Conservation (phyloP, 2,329 filamentous ascomycete genomes). For the Monosporascus sp. region DNA sequence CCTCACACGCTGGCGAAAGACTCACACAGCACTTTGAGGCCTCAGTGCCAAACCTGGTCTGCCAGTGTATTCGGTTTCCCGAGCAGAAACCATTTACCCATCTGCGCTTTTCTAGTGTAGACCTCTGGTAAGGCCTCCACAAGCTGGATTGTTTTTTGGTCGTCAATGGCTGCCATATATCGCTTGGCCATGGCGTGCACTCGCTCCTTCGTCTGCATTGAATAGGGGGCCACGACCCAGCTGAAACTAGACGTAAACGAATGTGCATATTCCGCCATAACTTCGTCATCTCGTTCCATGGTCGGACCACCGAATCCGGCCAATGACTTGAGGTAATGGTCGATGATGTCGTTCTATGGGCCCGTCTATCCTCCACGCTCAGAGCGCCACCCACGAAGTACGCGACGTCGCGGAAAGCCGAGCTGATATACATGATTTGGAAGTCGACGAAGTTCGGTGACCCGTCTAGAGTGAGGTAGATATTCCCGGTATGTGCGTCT, state of each 20-base stretch:
- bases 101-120: too few species aligned
- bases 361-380: constrained; percentile 26
- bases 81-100: too few species aligned
- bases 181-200: constrained; percentile 28
- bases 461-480: constrained; percentile 22
- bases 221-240: constrained; percentile 28
- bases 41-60: too few species aligned
- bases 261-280: constrained; percentile 26
- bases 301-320: constrained; percentile 15
- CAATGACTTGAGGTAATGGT: constrained; percentile 27
- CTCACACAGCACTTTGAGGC: too few species aligned
- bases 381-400: constrained; percentile 30
- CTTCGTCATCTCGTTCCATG: constrained; percentile 19
- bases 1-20: too few species aligned
- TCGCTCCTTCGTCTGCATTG: constrained; percentile 28
- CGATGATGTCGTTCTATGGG: constrained; percentile 26
- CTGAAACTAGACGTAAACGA: constrained; percentile 27
- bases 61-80: too few species aligned
- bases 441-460: constrained; percentile 30
- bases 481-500: constrained; percentile 31
- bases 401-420: constrained; percentile 30
- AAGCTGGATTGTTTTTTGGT: constrained; percentile 27
- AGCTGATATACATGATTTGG: constrained; percentile 30
- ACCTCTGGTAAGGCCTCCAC: constrained; percentile 21
- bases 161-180: constrained; percentile 26